phyloP scores from a whole-genome alignment of 257 asterid genomes.

The Lycium ferocissimum region DNA sequence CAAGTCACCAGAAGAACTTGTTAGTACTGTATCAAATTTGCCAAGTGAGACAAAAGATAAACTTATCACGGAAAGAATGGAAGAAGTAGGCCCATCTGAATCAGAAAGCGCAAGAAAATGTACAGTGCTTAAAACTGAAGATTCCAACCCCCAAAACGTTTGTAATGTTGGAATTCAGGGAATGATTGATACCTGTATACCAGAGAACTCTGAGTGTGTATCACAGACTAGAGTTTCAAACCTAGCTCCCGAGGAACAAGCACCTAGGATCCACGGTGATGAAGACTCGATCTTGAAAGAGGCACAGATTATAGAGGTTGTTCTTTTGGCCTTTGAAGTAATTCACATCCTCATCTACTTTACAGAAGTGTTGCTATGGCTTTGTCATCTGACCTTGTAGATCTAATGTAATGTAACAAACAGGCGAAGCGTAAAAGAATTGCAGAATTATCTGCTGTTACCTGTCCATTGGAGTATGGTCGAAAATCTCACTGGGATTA shows the following conservation, averaged over 20 bases:
- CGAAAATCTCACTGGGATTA: conserved; percentile 84
- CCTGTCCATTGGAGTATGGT: conserved; percentile 48
- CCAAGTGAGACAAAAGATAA: conserved; percentile 47
- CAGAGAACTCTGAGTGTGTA: conserved; percentile 46
- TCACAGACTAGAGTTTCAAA: conserved; percentile 44
- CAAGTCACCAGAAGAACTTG: conserved; percentile 46
- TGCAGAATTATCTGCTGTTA: conserved; percentile 60
- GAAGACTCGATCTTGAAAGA: conserved; percentile 89
- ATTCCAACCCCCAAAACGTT: conserved; percentile 43
- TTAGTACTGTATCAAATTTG: conserved; percentile 45
- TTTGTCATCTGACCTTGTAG: conserved; percentile 38
- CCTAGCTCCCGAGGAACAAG: conserved; percentile 51
- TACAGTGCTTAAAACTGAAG: conserved; percentile 38
- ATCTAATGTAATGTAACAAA: conserved; percentile 53
- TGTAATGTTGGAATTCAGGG: conserved; percentile 41
- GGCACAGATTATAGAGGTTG: conserved; percentile 85
- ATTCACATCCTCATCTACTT: neutral
- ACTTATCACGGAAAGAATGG: conserved; percentile 43
- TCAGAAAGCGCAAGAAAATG: conserved; percentile 51
- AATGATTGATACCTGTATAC: conserved; percentile 42
- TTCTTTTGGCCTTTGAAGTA: conserved; percentile 23
- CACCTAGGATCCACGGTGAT: conserved; percentile 56
- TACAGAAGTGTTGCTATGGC: conserved; percentile 28
- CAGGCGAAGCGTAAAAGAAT: conserved; percentile 91
- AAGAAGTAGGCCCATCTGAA: conserved; percentile 41